A percentile compares a stretch with the other conserved stretches of the same genome.
Conservation (phyloP, 1,139 yeast species). For the Protomyces inouyei region DNA sequence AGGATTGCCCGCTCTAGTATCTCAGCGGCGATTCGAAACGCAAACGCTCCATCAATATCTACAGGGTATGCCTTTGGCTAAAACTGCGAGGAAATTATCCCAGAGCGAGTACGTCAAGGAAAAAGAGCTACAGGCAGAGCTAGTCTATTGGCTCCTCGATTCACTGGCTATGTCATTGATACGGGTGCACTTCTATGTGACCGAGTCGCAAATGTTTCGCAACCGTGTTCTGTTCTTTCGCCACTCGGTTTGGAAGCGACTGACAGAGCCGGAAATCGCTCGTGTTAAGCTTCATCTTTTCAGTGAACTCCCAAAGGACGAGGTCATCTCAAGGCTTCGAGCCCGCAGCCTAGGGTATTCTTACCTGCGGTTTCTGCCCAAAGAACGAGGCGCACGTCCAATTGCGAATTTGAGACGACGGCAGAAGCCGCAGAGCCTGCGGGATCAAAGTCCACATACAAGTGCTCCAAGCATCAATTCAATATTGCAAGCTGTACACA, state of each 20-base stretch:
- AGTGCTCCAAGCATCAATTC: conserved; percentile 28
- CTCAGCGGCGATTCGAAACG: conserved; percentile 38
- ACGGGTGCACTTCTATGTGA: conserved; percentile 59
- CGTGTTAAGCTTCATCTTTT: conserved; percentile 30
- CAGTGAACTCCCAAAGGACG: conserved; percentile 28
- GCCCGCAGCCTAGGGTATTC: conserved; percentile 34
- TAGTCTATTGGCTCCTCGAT: conserved; percentile 58
- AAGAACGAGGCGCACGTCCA: conserved; percentile 35
- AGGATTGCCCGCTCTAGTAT: conserved; percentile 41
- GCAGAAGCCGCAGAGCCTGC: conserved; percentile 8
- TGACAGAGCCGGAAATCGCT: conserved; percentile 39
- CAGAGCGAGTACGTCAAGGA: conserved; percentile 34
- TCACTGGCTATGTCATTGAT: conserved; percentile 49
- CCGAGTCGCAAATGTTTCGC: conserved; percentile 49
- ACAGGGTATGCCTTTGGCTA: conserved; percentile 40
- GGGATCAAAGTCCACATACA: background rate
- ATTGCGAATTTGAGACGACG: conserved; percentile 35
- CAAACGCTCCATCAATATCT: conserved; percentile 39
- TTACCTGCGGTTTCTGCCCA: conserved; percentile 36
- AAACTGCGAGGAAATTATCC: conserved; percentile 26
- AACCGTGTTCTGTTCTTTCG: conserved; percentile 50
- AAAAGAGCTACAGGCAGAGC: conserved; percentile 40
- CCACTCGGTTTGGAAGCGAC: conserved; percentile 54
- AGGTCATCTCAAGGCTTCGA: conserved; percentile 3
- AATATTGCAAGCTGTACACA: conserved; percentile 17